Base-by-base conservation (phyloP, 352 stramenopile genomes). In the Phytopythium delawarense region DNA sequence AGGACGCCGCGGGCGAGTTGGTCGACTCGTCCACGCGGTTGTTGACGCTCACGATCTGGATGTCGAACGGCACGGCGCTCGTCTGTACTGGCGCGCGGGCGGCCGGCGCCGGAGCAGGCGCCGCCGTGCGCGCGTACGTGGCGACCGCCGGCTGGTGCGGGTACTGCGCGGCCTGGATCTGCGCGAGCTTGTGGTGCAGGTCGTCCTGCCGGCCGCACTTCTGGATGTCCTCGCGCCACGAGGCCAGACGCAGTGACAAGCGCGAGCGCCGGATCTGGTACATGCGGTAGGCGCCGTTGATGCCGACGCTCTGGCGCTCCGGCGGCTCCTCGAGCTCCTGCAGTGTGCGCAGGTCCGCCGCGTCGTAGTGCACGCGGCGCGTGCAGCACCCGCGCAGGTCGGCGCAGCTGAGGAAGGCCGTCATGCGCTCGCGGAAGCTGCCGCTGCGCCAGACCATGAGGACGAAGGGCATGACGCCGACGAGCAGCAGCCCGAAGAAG, bases 201-300 rank as follows among this genome's bases (percentile, higher is more conserved):
- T 70, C 62, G 35, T 86, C 75, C 39, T 78, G 61, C 23, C 77
- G 59, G 6, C 65, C 59, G 42, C 63, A 53, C 57, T 77, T 64
- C 57, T 81, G 79, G 35, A 88, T 65, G 63, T 91, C 81, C 46
- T 91, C 77, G n/a, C 80, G 77, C 81, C 81, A 91, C 1, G 75
- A 76, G 7, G 71, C 75, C 16, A 91, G 63, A 5, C 74, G 77
- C 56, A 91, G 61, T 42, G 81, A 76, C 45, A 84, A 66, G 20
- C 76, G 67, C 40, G 74, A 77, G 44, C 70, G 74, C 7, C 76
- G 67, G 42, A 74, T 67, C 63, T 86, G 76, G 61, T 83, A 83
- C 65, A 78, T 72, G 45, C 76, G 76, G 55, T 86, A 86, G 44
- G 76, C 74, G 46, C 76, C 76, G 50, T 76, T 86, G 59, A 86